These are phyloP conservation scores for Nasturtium officinale DNA, from an alignment of 345 rosid species.

Conservation along the genomic window DNA sequence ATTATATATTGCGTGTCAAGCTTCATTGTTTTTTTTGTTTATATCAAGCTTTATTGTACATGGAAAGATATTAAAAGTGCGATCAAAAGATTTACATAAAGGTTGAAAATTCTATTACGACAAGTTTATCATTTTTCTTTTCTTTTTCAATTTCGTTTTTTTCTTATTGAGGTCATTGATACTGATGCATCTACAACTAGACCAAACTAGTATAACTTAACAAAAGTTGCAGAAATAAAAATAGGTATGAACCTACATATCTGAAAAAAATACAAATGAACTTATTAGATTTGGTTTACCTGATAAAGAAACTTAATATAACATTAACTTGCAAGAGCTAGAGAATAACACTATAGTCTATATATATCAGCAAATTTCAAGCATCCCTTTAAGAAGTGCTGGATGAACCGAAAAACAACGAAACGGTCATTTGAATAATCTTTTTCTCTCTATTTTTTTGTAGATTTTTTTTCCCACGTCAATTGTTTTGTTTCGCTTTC, in stretches of 20 bases:
- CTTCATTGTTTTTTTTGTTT: background rate
- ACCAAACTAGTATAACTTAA: conserved; percentile 7
- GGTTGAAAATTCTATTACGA: conserved; percentile 25
- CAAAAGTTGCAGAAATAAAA: background rate
- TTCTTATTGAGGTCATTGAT: background rate
- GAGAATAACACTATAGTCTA: background rate
- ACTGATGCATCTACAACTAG: conserved; percentile 7
- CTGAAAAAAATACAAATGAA: background rate
- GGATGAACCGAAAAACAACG: background rate
- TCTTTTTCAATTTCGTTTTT: background rate
- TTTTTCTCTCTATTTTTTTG: background rate
- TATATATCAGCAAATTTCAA: background rate
- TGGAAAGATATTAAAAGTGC: conserved; percentile 17
- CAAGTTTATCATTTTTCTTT: background rate
- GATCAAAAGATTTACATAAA: conserved; percentile 13
- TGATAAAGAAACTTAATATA: background rate
- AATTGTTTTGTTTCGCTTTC: background rate
- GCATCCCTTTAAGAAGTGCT: background rate
- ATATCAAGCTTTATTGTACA: conserved; percentile 8
- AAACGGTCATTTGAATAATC: background rate
- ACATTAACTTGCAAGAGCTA: background rate
- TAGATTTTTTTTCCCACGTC: background rate
- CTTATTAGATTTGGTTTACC: background rate
- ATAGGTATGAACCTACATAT: background rate
- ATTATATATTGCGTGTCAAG: conserved; percentile 18